phyloP scores from a whole-genome alignment of 2,329 filamentous ascomycete genomes.

The Diaporthe vaccinii region DNA sequence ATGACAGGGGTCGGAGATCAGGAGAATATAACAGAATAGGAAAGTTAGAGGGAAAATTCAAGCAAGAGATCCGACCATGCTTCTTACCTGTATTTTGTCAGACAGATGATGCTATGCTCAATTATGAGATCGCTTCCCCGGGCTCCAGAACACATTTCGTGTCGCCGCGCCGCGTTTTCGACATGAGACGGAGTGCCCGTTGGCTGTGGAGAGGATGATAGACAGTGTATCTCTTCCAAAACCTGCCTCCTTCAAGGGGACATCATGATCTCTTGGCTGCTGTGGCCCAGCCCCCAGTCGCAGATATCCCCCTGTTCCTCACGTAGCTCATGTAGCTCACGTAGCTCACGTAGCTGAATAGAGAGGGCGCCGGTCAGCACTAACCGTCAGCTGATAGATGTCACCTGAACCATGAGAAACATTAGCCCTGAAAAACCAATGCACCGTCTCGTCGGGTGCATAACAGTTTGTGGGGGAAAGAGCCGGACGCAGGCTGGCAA shows the following conservation, averaged over 20 bases:
- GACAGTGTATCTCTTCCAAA: slow-evolving; percentile 12
- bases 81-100: not conserved
- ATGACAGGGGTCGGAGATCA: not conserved
- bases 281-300: not conserved
- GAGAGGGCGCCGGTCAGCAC: slow-evolving; percentile 24
- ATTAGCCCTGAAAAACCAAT: slow-evolving; percentile 8
- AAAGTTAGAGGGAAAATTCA: not conserved
- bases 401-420: slow-evolving; percentile 14
- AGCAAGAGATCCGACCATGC: not conserved
- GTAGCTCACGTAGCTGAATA: not conserved
- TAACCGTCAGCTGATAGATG: slow-evolving; percentile 37
- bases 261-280: not conserved
- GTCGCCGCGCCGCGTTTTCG: not conserved
- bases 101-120: not conserved
- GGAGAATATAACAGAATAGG: not conserved
- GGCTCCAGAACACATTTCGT: not conserved
- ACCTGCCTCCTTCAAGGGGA: not conserved
- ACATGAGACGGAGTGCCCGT: not conserved
- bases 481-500: not conserved
- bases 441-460: not conserved
- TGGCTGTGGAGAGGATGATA: not conserved
- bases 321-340: too few relatives aligned
- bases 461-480: slow-evolving; percentile 16
- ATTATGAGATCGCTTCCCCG: not conserved
- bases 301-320: not conserved